Percentiles rank a stretch among this genome's conserved stretches.
Conservation (phyloP, 2,329 filamentous ascomycete species). For the Verticillium albo-atrum region DNA sequence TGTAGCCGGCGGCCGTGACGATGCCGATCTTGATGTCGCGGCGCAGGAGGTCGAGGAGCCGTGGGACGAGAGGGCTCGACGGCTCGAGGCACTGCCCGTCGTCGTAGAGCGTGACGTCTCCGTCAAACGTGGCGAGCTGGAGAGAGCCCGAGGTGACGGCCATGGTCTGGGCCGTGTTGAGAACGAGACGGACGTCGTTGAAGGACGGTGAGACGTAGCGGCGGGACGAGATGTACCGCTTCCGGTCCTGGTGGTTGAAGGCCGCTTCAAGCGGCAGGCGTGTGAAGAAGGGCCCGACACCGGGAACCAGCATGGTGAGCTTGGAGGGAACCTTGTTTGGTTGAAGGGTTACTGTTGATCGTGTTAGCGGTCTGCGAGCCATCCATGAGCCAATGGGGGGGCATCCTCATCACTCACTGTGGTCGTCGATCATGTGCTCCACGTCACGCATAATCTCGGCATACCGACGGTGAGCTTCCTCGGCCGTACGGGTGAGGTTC, state of each 20-base stretch:
- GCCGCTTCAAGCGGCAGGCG: constrained; percentile 80
- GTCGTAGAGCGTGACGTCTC: constrained; percentile 93
- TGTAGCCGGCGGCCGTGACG: constrained; percentile 94
- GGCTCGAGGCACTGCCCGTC: constrained; percentile 77
- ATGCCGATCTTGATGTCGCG: constrained; percentile 85
- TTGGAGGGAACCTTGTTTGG: constrained; percentile 73
- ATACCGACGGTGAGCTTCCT: constrained; percentile 80
- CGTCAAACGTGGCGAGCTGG: constrained; percentile 91
- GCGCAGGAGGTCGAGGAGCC: constrained; percentile 63
- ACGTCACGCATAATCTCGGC: constrained; percentile 94
- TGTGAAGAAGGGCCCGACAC: constrained; percentile 92
- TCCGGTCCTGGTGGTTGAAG: constrained; percentile 84
- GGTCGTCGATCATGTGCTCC: constrained; percentile 85
- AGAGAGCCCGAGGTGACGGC: constrained; percentile 74
- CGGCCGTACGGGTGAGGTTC: constrained; percentile 66
- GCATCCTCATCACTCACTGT: constrained; percentile 69
- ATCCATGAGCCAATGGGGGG: background rate
- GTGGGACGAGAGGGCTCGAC: constrained; percentile 70
- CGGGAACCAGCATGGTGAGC: constrained; percentile 85
- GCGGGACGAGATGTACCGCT: constrained; percentile 81
- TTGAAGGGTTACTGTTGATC: constrained; percentile 63
- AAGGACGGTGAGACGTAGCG: constrained; percentile 95
- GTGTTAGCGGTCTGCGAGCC: background rate
- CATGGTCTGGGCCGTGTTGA: constrained; percentile 95
- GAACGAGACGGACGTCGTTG: constrained; percentile 88